A percentile compares a stretch with the other conserved stretches of the same genome.
phyloP scores from a whole-genome alignment of 2,329 filamentous ascomycete species.

The Aspergillus floridensis region DNA sequence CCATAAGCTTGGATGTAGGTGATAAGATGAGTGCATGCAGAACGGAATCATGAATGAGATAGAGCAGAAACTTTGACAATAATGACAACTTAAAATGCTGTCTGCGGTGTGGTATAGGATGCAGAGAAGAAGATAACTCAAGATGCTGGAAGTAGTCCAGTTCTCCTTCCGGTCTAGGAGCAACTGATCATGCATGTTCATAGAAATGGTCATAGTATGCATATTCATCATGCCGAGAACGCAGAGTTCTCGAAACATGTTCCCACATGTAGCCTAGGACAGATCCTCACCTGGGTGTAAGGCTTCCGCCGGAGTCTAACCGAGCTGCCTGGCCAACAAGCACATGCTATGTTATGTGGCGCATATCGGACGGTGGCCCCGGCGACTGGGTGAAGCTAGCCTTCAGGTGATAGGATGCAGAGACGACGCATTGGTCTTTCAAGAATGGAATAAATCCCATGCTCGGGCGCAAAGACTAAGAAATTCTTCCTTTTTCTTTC shows the following conservation, averaged over 20 bases:
- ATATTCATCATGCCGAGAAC: conserved; percentile 22
- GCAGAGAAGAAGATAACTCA: background rate
- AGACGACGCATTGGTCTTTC: conserved; percentile 12
- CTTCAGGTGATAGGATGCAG: background rate
- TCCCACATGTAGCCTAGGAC: background rate
- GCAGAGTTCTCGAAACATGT: background rate
- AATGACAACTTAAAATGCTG: background rate
- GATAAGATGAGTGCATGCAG: conserved; percentile 6
- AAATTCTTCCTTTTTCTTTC: conserved; percentile 90
- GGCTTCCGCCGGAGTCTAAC: background rate
- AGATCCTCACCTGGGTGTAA: background rate
- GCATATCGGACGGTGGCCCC: background rate
- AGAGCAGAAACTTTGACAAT: background rate
- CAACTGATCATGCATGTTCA: conserved; percentile 19
- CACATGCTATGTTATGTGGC: background rate
- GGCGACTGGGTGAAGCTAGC: background rate
- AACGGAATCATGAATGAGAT: conserved; percentile 3
- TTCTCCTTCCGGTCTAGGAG: conserved; percentile 4
- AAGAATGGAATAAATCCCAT: conserved; percentile 97
- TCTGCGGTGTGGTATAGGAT: conserved; percentile 2
- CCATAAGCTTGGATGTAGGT: conserved; percentile 3
- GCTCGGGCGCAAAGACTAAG: conserved; percentile 79
- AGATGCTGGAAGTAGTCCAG: conserved; percentile 3
- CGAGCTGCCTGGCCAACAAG: background rate
- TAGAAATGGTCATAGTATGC: conserved; percentile 21